Evolutionary conservation across 371 early-diverging fungal genomes (phyloP), one percentile per base, ranked within the genome.

Genomic region (Mortierella sp.): DNA sequence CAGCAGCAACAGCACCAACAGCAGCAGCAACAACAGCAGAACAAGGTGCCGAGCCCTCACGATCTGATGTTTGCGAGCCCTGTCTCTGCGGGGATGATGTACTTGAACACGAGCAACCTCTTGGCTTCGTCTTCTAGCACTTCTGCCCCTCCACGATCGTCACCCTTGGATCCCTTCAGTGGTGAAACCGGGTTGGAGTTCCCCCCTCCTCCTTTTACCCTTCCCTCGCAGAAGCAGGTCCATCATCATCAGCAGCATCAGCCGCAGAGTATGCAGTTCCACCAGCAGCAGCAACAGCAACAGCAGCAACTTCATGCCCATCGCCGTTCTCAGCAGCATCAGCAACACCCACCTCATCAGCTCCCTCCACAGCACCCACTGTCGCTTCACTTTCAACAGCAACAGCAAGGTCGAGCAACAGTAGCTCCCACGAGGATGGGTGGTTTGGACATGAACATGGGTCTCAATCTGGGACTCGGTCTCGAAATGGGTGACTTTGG

Each of bases 1-100:
- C 66, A 66, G 34, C 29, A 41, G 31, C 48, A 55, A 34, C 37
- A 53, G 7, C 68, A 68, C 26, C 74, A 58, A n/a, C 64, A 22
- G 26, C 39, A 63, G 26, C 63, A 64, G 10, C 63, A 63, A 14
- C 61, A 58, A 19, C 61, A 58, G 22, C 61, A 58, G 43, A 40
- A 24, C 41, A 40, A 65, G 44, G 24, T 41, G 2, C 61, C 61
- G 2, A 58, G 61, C 19, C 61, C 61, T 58, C 61, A 58, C 22
- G 61, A 58, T 9, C 34, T 58, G 2, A 58, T 58, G 61, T 58
- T 58, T 22, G 34, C 61, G 1, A 58, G 61, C 22, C 55, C 48
- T n/a, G 61, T 16, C 29, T 26, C 61, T 22, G 37, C 61, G 2
- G 61, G 61, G 34, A 58, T 58, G 61, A 58, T 58, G 61, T 58